phyloP scores from a whole-genome alignment of 805 yeast species.

The Tetrapisispora arboricola region DNA sequence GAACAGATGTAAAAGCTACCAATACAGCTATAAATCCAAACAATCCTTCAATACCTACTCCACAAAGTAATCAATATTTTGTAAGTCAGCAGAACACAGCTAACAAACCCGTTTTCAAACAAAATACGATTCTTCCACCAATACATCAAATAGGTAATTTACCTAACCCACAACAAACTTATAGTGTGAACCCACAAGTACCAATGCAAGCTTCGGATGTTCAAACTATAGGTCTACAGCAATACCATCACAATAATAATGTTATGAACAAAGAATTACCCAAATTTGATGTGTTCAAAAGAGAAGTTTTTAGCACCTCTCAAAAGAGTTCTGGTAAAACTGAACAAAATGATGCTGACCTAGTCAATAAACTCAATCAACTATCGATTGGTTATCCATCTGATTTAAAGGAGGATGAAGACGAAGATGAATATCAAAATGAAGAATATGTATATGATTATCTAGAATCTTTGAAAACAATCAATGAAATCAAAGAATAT shows the following conservation, averaged over 20 bases:
- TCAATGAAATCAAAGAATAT: constrained; percentile 22
- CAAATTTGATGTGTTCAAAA: background rate
- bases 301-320: constrained; percentile 11
- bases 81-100: background rate
- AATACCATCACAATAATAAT: background rate
- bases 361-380: background rate
- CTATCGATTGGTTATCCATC: too few relatives aligned
- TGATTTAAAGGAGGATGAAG: too few relatives aligned
- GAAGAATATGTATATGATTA: constrained; percentile 7
- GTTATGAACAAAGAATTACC: background rate
- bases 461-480: constrained; percentile 11
- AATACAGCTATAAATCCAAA: too few relatives aligned
- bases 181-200: background rate
- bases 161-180: background rate
- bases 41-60: background rate
- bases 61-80: background rate
- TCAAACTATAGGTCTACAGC: background rate
- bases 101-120: background rate
- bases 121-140: constrained; percentile 4
- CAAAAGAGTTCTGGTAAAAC: constrained; percentile 14
- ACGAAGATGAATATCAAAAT: constrained; percentile 4
- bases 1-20: background rate
- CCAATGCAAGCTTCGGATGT: background rate
- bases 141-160: background rate
- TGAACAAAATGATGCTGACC: constrained; percentile 1